These are phyloP conservation scores for Colletotrichum spinosum DNA, from an alignment of 2,329 filamentous ascomycete species.

Conservation along the genomic window DNA sequence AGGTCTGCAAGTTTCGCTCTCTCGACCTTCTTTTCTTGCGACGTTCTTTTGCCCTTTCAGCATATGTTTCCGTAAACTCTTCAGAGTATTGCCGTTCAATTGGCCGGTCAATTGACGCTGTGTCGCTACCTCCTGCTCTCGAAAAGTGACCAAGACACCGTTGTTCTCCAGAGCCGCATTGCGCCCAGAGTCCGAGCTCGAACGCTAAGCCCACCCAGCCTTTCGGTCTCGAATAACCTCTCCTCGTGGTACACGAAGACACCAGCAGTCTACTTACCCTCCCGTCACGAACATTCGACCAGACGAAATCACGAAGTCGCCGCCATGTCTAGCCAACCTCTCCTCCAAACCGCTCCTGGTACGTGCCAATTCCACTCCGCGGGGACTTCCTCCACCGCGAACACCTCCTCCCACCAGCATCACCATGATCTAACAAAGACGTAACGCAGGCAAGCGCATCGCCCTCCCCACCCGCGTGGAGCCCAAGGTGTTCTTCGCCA, in stretches of 20 bases:
- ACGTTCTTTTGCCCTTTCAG: background rate
- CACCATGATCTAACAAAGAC: constrained; percentile 1
- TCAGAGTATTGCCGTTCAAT: constrained; percentile 1
- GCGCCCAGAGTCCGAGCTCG: constrained; percentile 29
- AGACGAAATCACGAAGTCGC: background rate
- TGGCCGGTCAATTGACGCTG: constrained; percentile 11
- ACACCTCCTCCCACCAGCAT: constrained; percentile 17
- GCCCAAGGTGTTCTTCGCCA: constrained; percentile 99
- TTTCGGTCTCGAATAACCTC: constrained; percentile 7
- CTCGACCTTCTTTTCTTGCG: constrained; percentile 2
- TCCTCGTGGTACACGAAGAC: background rate
- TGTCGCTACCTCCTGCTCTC: background rate
- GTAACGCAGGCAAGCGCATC: constrained; percentile 87
- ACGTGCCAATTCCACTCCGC: constrained; percentile 45
- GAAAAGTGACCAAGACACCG: background rate
- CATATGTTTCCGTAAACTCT: background rate
- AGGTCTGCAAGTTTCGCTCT: constrained; percentile 11
- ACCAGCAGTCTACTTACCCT: background rate
- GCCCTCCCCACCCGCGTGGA: constrained; percentile 97
- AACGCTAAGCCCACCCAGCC: constrained; percentile 12
- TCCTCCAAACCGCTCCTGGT: constrained; percentile 95
- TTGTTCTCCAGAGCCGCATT: constrained; percentile 5
- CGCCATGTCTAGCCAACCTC: constrained; percentile 94
- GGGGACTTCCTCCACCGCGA: background rate
- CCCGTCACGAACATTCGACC: background rate